phyloP scores from a whole-genome alignment of 2,329 filamentous ascomycete species.

The Clonostachys rhizophaga region DNA sequence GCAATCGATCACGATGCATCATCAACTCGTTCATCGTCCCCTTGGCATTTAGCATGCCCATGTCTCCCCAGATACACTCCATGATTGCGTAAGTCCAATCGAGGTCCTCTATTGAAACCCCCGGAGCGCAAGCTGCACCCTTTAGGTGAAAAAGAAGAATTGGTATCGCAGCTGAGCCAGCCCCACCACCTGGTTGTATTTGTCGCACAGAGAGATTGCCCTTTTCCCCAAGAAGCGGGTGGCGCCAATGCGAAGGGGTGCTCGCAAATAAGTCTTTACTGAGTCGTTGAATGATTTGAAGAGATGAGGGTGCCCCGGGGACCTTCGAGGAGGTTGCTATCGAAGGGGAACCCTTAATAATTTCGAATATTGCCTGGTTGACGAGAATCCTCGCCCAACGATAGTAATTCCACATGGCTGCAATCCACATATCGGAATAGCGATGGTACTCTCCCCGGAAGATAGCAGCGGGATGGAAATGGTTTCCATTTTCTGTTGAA shows the following conservation, averaged over 20 bases:
- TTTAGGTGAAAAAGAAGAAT: slow-evolving; percentile 43
- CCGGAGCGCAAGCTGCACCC: slow-evolving; percentile 39
- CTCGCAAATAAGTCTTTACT: slow-evolving; percentile 36
- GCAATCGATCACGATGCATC: no score
- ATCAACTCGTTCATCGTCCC: slow-evolving; percentile 27
- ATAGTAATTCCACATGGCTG: slow-evolving; percentile 54
- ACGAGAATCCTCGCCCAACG: slow-evolving; percentile 52
- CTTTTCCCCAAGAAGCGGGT: slow-evolving; percentile 35
- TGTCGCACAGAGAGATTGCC: slow-evolving; percentile 21
- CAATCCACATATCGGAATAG: slow-evolving; percentile 48
- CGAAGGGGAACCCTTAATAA: slow-evolving; percentile 23
- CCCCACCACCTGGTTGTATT: slow-evolving; percentile 30
- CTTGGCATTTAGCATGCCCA: slow-evolving; percentile 46
- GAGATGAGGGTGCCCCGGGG: no score
- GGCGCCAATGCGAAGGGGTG: slow-evolving; percentile 45
- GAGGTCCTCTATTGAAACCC: slow-evolving; percentile 33
- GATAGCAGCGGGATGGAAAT: slow-evolving; percentile 32
- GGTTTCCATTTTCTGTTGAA: slow-evolving; percentile 18
- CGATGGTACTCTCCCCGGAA: slow-evolving; percentile 50
- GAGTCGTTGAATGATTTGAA: no score
- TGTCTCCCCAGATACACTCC: slow-evolving; percentile 42
- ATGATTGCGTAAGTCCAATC: slow-evolving; percentile 38
- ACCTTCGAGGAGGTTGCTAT: slow-evolving; percentile 10
- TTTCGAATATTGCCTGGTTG: slow-evolving; percentile 41
- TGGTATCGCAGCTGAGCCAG: slow-evolving; percentile 41